These are phyloP conservation scores for Daldinia vernicosa DNA, from an alignment of 495 filamentous ascomycete species.

Conservation along the genomic window DNA sequence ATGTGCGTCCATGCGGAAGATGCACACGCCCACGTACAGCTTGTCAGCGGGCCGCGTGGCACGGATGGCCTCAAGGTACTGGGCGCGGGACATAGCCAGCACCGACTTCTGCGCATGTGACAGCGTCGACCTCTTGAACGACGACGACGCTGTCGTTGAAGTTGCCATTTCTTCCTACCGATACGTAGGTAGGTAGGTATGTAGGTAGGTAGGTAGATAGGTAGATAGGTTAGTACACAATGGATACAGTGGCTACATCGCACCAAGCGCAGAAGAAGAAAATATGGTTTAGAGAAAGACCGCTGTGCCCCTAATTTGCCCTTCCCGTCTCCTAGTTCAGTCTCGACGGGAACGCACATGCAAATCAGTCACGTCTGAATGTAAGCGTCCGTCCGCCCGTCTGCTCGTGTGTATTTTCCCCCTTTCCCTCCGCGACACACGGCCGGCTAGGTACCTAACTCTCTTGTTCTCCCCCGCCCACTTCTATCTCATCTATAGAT, in stretches of 20 bases:
- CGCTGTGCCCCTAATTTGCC: background rate
- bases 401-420: slow-evolving; percentile 3
- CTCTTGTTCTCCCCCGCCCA: slow-evolving; percentile 1
- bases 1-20: slow-evolving; percentile 40
- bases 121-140: slow-evolving; percentile 39
- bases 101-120: slow-evolving; percentile 40
- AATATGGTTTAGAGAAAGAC: too few species aligned
- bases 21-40: slow-evolving; percentile 42
- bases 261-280: too few species aligned
- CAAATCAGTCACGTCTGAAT: slow-evolving; percentile 16
- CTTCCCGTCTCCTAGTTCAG: background rate
- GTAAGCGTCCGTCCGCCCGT: slow-evolving; percentile 19
- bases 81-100: slow-evolving; percentile 43
- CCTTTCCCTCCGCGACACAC: background rate
- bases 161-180: slow-evolving; percentile 13
- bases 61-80: slow-evolving; percentile 37
- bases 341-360: slow-evolving; percentile 30
- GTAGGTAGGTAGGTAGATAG: background rate
- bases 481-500: background rate
- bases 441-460: slow-evolving; percentile 1
- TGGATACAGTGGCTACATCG: too few species aligned
- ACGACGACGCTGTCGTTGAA: slow-evolving; percentile 1
- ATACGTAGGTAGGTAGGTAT: background rate
- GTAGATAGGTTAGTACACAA: background rate
- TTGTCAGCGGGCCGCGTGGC: slow-evolving; percentile 32